Base-by-base conservation (phyloP, 371 early-diverging fungal species). In the Coemansia sp. region DNA sequence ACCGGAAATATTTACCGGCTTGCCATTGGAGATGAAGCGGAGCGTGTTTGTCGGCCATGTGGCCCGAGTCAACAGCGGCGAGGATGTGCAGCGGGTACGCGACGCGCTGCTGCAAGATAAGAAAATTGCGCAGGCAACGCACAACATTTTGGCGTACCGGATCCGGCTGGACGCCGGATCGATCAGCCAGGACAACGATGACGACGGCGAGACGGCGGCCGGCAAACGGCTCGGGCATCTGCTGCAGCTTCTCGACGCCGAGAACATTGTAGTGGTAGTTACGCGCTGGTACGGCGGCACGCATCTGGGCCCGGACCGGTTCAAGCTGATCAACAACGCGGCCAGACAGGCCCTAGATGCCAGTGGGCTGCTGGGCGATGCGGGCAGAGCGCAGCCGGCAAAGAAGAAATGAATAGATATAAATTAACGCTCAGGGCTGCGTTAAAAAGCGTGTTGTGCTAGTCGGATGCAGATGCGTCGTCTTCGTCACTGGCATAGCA, bases 201-300 rank as follows among this genome's bases (percentile, higher is more conserved):
- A 92, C 72, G 92, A 92, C 59, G 92, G 92, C 16, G 92, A 92
- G 76, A 84, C 87, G 16, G 88, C 90, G 31, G 92, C 92, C 30
- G 91, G 92, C 36, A 84, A 88, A 36, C 81, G 94, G n/a, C 76
- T 97, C 74, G 86, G 89, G 35, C 83, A 90, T 31, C 63, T 90
- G 50, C 75, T 97, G 76, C 86, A 93, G 59, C 82, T 90, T 12
- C 60, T 90, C 39, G 87, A 87, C 20, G 87, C 84, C 2, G 79
- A 79, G 40, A 88, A 94, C 76, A 89, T 89, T 0, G 81, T 91
- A 8, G 94, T 94, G 2, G 85, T 94, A 1, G 94, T 95, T 8
- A 83, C 89, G 4, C 80, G 97, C 42, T 95, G 93, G 94, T 97
- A 87, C 76, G 95, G 97, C 5, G 97, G 96, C 39, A 83, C 89